phyloP scores from a whole-genome alignment of 1,284 basidiomycete genomes.

The Hypsizygus ulmarius region DNA sequence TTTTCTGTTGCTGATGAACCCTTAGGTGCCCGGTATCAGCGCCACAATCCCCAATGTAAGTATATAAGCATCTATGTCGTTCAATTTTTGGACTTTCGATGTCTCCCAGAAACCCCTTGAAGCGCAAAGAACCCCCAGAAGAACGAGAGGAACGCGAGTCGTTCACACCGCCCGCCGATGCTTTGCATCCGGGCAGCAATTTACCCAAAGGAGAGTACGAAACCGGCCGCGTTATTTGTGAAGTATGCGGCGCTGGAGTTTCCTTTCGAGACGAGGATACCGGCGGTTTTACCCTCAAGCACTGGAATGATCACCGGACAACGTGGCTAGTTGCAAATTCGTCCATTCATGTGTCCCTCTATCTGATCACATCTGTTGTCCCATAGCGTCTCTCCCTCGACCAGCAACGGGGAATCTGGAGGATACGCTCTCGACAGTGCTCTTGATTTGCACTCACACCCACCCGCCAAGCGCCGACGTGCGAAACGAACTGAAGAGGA shows the following conservation, averaged over 20 bases:
- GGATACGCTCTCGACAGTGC: constrained; percentile 43
- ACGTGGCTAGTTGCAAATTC: constrained; percentile 38
- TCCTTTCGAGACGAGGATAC: constrained; percentile 62
- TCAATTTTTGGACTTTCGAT: background rate
- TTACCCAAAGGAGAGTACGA: constrained; percentile 41
- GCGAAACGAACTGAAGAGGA: constrained; percentile 78
- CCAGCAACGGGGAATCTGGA: constrained; percentile 29
- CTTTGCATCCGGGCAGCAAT: constrained; percentile 11
- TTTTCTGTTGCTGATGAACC: too few relatives aligned
- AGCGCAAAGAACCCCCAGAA: constrained; percentile 26
- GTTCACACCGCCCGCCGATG: constrained; percentile 14
- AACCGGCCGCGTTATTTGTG: constrained; percentile 61
- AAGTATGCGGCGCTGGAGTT: constrained; percentile 54
- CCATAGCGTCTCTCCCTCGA: constrained; percentile 8
- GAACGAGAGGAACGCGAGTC: constrained; percentile 17
- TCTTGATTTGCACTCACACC: constrained; percentile 32
- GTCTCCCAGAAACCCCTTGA: constrained; percentile 21
- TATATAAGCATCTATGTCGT: constrained; percentile 3
- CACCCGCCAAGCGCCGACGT: constrained; percentile 58
- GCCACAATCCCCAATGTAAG: background rate
- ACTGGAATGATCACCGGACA: constrained; percentile 65
- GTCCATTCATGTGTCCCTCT: background rate
- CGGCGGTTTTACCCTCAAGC: constrained; percentile 59
- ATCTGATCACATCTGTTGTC: constrained; percentile 6
- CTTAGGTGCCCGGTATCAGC: too few relatives aligned